Percentiles rank a stretch among this genome's conserved stretches.
These are phyloP conservation scores for Pichia sporocuriosa DNA, from an alignment of 805 yeast species.

Conservation along the genomic window DNA sequence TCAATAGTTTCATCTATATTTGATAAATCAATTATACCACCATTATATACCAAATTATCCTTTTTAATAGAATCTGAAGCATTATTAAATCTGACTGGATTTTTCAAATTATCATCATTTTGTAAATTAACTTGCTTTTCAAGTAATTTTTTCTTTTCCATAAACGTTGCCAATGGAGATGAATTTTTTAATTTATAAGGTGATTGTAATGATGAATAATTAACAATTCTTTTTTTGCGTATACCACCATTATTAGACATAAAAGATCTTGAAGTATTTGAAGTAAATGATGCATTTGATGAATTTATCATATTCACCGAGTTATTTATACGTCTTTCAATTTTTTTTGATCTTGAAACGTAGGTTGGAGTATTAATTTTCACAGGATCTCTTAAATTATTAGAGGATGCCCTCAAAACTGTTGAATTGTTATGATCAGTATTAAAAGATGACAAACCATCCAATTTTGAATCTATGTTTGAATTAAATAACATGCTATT, in stretches of 20 bases:
- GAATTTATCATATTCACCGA: background rate
- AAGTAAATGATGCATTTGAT: background rate
- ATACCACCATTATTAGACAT: constrained; percentile 5
- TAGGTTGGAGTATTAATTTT: constrained; percentile 23
- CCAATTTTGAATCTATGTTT: constrained; percentile 1
- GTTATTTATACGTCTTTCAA: background rate
- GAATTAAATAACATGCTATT: constrained; percentile 5
- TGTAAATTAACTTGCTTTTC: constrained; percentile 7
- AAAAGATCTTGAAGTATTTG: constrained; percentile 3
- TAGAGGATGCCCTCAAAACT: constrained; percentile 20
- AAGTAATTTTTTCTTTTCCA: constrained; percentile 14
- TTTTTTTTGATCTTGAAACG: constrained; percentile 13
- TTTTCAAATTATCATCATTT: constrained; percentile 3
- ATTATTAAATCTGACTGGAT: no score
- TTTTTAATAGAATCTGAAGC: background rate
- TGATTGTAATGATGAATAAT: constrained; percentile 24
- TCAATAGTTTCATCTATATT: constrained; percentile 15
- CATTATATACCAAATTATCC: constrained; percentile 5
- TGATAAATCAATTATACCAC: constrained; percentile 16
- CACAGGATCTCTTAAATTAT: constrained; percentile 19
- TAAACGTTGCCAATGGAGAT: constrained; percentile 23
- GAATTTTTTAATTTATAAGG: constrained; percentile 24
- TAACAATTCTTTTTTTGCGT: constrained; percentile 23
- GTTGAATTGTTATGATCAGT: constrained; percentile 14
- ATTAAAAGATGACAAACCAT: constrained; percentile 9